Conservation (phyloP, 352 stramenopile genomes). For the Globisporangium cederbergense region DNA sequence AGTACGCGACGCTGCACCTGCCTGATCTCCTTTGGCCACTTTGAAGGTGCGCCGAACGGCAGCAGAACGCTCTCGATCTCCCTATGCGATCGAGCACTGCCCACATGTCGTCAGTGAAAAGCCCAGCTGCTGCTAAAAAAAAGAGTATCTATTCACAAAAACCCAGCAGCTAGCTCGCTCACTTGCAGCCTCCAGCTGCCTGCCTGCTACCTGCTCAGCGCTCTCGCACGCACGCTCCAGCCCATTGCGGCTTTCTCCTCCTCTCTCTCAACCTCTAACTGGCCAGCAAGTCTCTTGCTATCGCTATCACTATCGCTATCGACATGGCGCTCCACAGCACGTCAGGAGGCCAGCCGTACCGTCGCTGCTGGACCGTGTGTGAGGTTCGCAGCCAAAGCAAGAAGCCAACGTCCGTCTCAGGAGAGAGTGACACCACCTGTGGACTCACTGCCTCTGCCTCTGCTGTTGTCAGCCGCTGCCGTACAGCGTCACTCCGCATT, state of each 20-base stretch:
- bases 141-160: not conserved
- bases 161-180: not conserved
- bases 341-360: not conserved
- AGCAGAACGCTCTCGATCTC: not conserved
- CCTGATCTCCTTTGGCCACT: not conserved
- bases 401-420: not conserved
- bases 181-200: not conserved
- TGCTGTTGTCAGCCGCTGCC: not conserved
- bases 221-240: not conserved
- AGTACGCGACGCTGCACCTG: not conserved
- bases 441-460: not conserved
- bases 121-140: not conserved
- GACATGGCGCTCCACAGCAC: not conserved
- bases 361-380: constrained; percentile 15
- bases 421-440: not conserved
- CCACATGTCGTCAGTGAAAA: not conserved
- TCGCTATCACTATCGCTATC: not conserved
- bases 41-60: not conserved
- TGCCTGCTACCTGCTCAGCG: not conserved
- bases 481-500: constrained; percentile 10
- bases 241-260: not conserved
- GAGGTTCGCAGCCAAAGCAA: not conserved
- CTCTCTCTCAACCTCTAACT: not conserved
- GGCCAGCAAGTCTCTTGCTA: not conserved
- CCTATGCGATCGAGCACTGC: not conserved